phyloP scores from a whole-genome alignment of 371 early-diverging fungal species.

The Apophysomyces ossiformis region DNA sequence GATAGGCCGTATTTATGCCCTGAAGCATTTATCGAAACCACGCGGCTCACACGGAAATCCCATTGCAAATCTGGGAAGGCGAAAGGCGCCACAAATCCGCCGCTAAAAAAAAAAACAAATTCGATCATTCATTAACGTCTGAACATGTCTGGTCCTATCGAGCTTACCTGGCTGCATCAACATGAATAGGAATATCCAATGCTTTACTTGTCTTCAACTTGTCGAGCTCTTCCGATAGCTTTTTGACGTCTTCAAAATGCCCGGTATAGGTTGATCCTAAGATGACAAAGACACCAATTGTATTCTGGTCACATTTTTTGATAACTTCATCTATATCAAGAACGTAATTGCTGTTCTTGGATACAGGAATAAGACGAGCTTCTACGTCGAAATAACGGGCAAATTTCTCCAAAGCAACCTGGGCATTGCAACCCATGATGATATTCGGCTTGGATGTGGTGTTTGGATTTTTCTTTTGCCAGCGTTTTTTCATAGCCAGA shows the following conservation, averaged over 20 bases:
- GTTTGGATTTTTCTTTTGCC: conserved; percentile 60
- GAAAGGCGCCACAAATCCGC: conserved; percentile 84
- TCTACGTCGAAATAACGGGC: conserved; percentile 71
- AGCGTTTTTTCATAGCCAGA: conserved; percentile 75
- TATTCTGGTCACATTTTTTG: conserved; percentile 74
- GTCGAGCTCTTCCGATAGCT: conserved; percentile 64
- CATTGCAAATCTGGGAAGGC: conserved; percentile 22
- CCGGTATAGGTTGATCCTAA: conserved; percentile 79
- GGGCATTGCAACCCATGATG: conserved; percentile 73
- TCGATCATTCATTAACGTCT: neutral
- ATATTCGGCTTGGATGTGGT: conserved; percentile 71
- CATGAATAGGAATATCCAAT: conserved; percentile 64
- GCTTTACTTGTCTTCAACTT: conserved; percentile 59
- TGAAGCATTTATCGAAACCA: conserved; percentile 71
- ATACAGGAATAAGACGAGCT: conserved; percentile 55
- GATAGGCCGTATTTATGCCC: conserved; percentile 83
- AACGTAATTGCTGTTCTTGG: conserved; percentile 52
- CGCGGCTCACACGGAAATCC: conserved; percentile 70
- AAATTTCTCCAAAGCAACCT: conserved; percentile 62
- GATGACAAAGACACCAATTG: conserved; percentile 73
- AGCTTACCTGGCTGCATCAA: conserved; percentile 71
- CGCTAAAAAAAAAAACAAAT: conserved; percentile 44
- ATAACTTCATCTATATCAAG: conserved; percentile 64
- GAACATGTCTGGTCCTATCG: too few relatives aligned
- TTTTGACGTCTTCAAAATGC: conserved; percentile 76